A percentile compares a stretch with the other conserved stretches of the same genome.
These are phyloP conservation scores for Collariella sp. DNA, from an alignment of 495 filamentous ascomycete genomes.

Conservation along the genomic window DNA sequence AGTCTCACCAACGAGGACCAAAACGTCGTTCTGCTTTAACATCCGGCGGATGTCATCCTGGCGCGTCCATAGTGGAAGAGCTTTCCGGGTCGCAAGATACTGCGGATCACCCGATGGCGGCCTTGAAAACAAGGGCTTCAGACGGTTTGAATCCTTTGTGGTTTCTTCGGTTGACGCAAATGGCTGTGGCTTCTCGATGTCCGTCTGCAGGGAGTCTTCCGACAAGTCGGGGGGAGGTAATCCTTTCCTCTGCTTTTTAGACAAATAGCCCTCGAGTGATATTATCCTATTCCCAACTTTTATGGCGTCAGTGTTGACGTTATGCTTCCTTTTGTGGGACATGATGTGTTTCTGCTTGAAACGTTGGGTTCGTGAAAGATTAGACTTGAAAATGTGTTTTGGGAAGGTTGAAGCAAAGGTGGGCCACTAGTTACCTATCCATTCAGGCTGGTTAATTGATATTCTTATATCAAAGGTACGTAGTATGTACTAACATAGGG, in stretches of 20 bases:
- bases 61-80: conserved; percentile 73
- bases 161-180: background rate
- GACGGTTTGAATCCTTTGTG: background rate
- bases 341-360: conserved; percentile 1
- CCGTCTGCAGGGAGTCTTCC: too few relatives aligned
- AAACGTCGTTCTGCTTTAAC: conserved; percentile 60
- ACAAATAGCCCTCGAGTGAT: conserved; percentile 34
- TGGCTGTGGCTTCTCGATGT: too few relatives aligned
- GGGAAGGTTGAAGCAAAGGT: too few relatives aligned
- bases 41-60: conserved; percentile 58
- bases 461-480: too few relatives aligned
- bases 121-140: background rate
- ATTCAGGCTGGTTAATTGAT: too few relatives aligned
- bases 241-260: conserved; percentile 27
- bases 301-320: conserved; percentile 16
- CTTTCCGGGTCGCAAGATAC: conserved; percentile 38
- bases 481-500: too few relatives aligned
- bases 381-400: too few relatives aligned
- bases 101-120: conserved; percentile 22
- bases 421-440: too few relatives aligned
- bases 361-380: too few relatives aligned
- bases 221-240: too few relatives aligned
- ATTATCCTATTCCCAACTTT: conserved; percentile 35
- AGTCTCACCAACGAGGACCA: conserved; percentile 87
- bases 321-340: conserved; percentile 20